These are phyloP conservation scores for Diaporthe amygdali DNA, from an alignment of 2,329 filamentous ascomycete genomes.

Conservation along the genomic window DNA sequence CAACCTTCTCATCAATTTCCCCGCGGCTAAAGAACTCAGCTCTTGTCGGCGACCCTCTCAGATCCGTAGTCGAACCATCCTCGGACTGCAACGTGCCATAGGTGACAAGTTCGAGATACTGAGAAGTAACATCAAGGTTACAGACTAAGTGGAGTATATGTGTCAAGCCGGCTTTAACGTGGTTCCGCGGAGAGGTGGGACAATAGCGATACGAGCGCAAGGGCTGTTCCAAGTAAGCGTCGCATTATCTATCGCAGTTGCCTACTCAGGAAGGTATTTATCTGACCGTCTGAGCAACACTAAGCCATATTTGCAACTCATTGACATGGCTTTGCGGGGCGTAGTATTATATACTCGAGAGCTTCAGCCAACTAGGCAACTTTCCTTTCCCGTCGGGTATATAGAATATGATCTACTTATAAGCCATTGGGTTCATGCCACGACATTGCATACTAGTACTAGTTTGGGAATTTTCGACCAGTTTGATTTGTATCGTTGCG, in stretches of 20 bases:
- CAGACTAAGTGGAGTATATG: conserved; percentile 3
- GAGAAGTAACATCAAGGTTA: neutral
- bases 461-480: neutral
- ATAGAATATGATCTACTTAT: neutral
- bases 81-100: conserved; percentile 9
- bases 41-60: neutral
- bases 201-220: neutral
- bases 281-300: neutral
- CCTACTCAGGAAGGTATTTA: neutral
- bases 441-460: neutral
- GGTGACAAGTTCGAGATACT: neutral
- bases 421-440: neutral
- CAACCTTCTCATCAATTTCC: neutral
- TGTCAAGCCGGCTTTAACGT: neutral
- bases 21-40: neutral
- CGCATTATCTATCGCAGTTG: neutral
- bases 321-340: neutral
- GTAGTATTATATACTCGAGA: neutral
- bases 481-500: neutral
- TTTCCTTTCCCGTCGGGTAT: neutral
- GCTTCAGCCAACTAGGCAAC: neutral
- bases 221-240: neutral
- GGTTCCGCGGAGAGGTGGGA: neutral
- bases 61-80: neutral
- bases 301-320: neutral